Evolutionary conservation across 2,329 filamentous ascomycete genomes (phyloP), one percentile per base, ranked within the genome.

Genomic region (Fusarium miscanthi): DNA sequence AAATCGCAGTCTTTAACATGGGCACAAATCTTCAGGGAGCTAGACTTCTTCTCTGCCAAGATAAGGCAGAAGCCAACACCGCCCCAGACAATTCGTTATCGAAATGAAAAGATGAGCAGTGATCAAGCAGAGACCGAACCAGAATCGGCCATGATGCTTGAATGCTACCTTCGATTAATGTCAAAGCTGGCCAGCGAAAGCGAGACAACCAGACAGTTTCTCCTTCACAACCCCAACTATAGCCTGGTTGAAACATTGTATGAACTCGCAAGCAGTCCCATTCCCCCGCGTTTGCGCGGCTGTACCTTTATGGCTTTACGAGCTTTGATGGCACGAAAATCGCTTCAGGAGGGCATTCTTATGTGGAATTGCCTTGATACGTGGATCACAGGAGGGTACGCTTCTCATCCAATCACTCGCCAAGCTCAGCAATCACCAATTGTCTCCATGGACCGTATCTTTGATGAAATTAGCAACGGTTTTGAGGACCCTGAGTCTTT

Each of bases 61-160:
- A 90, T 96, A 60, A 91, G 91, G 53, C 92, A 97, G 70, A 92
- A 91, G 75, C 89, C 93, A 61, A 82, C 87, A 19, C 79, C 79
- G 17, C 77, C 80, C 14, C 81, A 82, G 41, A 76, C 80, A 13
- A 74, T 78, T 40, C 76, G 80, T 53, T 88, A 89, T 76, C 87
- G 90, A 68, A 81, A 87, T 59, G 87, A 88, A 51, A 92, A 93
- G 79, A 84, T 89, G 49, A 85, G 88, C 46, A 85, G 85, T 23
- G 91, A 92, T 48, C 88, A 92, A 67, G 90, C 94, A 67, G 94
- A 97, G 79, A 87, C 88, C 33, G 95, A 98, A 79, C 93, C 94
- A 8, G 97, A 99, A 81, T 97, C 94, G 43, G 91, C 92, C n/a
- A 93, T 97, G 82, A 98, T 99, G 94, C 87, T 99, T 33, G 94